Evolutionary conservation across 768 basidiomycete genomes (phyloP).

Genomic region (Lactarius hengduanensis): DNA sequence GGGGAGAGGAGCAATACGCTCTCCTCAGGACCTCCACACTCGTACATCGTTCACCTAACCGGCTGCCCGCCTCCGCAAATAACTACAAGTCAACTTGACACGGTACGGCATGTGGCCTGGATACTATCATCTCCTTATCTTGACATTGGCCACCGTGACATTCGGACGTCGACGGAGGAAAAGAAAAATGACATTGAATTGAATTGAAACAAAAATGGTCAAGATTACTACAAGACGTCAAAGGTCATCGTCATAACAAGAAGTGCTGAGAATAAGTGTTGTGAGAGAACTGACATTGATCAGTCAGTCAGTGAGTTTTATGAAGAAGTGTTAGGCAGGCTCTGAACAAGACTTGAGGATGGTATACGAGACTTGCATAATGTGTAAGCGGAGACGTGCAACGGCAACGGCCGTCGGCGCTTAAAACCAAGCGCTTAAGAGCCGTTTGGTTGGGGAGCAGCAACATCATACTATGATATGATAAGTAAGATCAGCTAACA

Average conservation of each 20-base stretch:
- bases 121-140: neutral
- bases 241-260: neutral
- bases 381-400: neutral
- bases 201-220: neutral
- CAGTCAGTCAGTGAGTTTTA: neutral
- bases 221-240: neutral
- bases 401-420: neutral
- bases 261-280: neutral
- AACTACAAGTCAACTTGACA: too few species aligned
- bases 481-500: neutral
- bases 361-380: neutral
- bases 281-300: neutral
- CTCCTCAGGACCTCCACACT: too few species aligned
- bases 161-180: neutral
- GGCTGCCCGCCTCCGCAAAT: too few species aligned
- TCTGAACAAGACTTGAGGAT: neutral
- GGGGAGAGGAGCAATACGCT: too few species aligned
- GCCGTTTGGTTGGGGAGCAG: neutral
- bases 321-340: neutral
- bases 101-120: too few species aligned
- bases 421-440: neutral
- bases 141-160: too few species aligned
- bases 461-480: conserved; percentile 12
- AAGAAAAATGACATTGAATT: neutral
- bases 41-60: too few species aligned